A percentile compares a stretch with the other conserved stretches of the same genome.
Conservation (phyloP, 2,329 filamentous ascomycete species). For the Microthyrium microscopicum region DNA sequence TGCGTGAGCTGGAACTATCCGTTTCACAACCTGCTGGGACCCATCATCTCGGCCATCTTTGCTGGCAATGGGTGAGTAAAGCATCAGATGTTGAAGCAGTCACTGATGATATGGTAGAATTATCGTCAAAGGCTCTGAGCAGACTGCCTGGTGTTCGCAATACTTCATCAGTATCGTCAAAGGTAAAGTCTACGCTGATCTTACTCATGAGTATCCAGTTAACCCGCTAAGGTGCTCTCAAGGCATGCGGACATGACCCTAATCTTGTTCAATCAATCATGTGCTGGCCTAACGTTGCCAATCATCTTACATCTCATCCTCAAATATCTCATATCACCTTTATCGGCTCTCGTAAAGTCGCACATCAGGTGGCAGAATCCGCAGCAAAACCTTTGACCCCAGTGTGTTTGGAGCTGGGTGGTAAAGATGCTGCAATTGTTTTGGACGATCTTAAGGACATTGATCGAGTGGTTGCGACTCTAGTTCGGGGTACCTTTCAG, state of each 20-base stretch:
- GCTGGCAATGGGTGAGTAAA: constrained; percentile 84
- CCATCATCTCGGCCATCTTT: constrained; percentile 80
- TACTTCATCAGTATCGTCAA: constrained; percentile 72
- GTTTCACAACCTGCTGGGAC: constrained; percentile 88
- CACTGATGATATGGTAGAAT: too few species aligned
- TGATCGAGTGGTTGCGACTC: constrained; percentile 57
- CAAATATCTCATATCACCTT: constrained; percentile 83
- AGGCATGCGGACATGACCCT: constrained; percentile 66
- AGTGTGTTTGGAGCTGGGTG: constrained; percentile 78
- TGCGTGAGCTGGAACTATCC: constrained; percentile 94
- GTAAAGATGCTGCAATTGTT: constrained; percentile 83
- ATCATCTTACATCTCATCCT: constrained; percentile 69
- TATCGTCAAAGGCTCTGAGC: constrained; percentile 85
- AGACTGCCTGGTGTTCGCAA: constrained; percentile 78
- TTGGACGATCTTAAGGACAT: constrained; percentile 61
- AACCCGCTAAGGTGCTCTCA: constrained; percentile 39
- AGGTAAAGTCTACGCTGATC: constrained; percentile 14
- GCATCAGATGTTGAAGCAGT: too few species aligned
- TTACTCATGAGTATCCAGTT: not conserved
- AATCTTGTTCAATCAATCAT: constrained; percentile 69
- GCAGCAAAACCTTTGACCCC: constrained; percentile 78
- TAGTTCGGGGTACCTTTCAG: constrained; percentile 88
- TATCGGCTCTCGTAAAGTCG: constrained; percentile 78
- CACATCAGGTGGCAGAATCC: constrained; percentile 71
- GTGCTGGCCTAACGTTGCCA: constrained; percentile 75